Base-by-base conservation (phyloP, 75 land plant species). In the Picea glauca region DNA sequence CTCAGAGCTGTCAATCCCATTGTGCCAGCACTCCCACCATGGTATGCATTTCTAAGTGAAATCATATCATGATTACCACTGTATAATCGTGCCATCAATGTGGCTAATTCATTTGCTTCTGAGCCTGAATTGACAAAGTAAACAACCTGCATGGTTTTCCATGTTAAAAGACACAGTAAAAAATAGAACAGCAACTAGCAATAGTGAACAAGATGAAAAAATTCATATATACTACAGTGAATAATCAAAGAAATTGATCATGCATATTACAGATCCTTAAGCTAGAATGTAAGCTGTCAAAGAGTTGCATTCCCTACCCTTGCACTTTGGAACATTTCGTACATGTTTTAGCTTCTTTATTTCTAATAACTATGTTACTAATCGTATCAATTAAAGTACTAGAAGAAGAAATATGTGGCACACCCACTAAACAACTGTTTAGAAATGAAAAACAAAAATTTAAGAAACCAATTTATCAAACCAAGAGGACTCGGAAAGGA, bases 81-180 rank as follows among this genome's bases (percentile, higher is more conserved):
- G 81, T 94, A 94, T 1, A 96, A 79, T 43, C 99, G 87, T 18
- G 99, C 98, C 99, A 96, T 94, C 82, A 96, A 56, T 91, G 87
- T 92, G 38, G 99, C 99, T 81, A 96, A 80, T 72, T 96, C 99
- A 82, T 96, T 96, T 76, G 99, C 99, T 83, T 96, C 99, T 30
- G 93, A 84, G 20, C 99, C 99, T 21, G 99, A 96, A 82, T 96
- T 96, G 0, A 94, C 98, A 89, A 96, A 95, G 83, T 91, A 96
- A 20, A 96, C 93, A 67, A 96, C 99, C 99, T 96, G 92, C 79
- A 87, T 61, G 50, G 23, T 70, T 70, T 70, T 70, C 74, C 74
- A 7, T n/a, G 50, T 70, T 40, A 70, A 70, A 43, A 63, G 9
- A 35, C 73, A 35, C 73, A 70, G 12, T 3, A 23, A 70, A 68